Conservation (phyloP, 1,139 yeast species). For the Blastobotrys aristatus region DNA sequence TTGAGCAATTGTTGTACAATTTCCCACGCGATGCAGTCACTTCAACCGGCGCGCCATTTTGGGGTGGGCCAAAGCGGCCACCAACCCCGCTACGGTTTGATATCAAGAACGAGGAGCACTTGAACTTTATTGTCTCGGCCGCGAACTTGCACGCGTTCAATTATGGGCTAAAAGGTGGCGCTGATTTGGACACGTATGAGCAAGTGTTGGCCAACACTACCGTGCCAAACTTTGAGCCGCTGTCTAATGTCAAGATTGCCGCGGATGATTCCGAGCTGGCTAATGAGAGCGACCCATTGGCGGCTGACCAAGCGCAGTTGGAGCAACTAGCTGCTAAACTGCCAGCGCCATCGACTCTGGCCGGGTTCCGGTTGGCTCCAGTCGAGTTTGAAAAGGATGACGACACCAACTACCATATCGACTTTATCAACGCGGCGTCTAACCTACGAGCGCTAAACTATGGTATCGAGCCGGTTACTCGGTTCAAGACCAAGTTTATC, state of each 20-base stretch:
- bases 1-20: slow-evolving; percentile 81
- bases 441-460: slow-evolving; percentile 93
- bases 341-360: slow-evolving; percentile 85
- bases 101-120: slow-evolving; percentile 67
- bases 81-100: slow-evolving; percentile 82
- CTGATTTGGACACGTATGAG: slow-evolving; percentile 41
- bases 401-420: slow-evolving; percentile 93
- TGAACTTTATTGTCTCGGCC: slow-evolving; percentile 78
- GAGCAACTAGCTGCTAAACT: slow-evolving; percentile 60
- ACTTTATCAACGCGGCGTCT: slow-evolving; percentile 94
- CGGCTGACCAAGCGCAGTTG: slow-evolving; percentile 50
- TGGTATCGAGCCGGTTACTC: slow-evolving; percentile 56
- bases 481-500: slow-evolving; percentile 69
- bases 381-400: slow-evolving; percentile 97
- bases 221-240: slow-evolving; percentile 68
- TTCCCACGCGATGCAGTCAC: slow-evolving; percentile 94
- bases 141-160: slow-evolving; percentile 89
- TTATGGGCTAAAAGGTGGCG: slow-evolving; percentile 65
- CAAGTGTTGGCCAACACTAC: slow-evolving; percentile 49
- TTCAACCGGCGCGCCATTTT: slow-evolving; percentile 86
- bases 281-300: slow-evolving; percentile 61
- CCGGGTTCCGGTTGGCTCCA: slow-evolving; percentile 79
- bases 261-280: slow-evolving; percentile 78
- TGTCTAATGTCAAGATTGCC: slow-evolving; percentile 73
- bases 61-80: slow-evolving; percentile 98